Evolutionary conservation across 345 rosid species (phyloP), one percentile per base, ranked within the genome.

Genomic region (Noccaea caerulescens): DNA sequence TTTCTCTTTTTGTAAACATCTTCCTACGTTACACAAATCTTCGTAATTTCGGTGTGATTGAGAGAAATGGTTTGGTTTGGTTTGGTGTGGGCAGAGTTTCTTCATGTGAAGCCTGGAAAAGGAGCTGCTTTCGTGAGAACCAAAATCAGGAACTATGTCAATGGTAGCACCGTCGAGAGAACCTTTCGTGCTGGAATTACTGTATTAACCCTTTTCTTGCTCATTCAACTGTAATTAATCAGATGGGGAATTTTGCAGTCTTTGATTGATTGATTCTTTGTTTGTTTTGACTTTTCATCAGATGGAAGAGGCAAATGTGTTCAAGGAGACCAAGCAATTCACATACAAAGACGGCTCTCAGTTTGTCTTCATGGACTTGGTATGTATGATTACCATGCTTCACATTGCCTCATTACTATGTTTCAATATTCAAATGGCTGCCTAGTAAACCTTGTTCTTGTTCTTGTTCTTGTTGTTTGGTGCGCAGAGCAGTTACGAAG

Each of bases 351-450:
- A 91, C 71, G 91, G 86, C 34, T 58, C 81, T 49, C 88, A 83
- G 74, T 88, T 73, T 82, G 96, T 87, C 18, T 91, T 87, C 76
- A 88, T 91, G 97, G 96, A 91, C 80, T 80, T 88, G 93, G 95
- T 91, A 27, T 27, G 30, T 27, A 3, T 27, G 30, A 27, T 27
- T 27, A 27, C 4, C 4, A 27, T 27, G 30, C 30, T 27, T 3
- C 30, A 3, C 30, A 27, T 3, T 27, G 30, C 30, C 30, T 27
- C 30, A 3, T 27, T 20, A 20, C 23, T 20, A 27, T 27, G 30
- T 27, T 27, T 27, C 30, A 27, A 27, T 27, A 27, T 27, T 27
- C 30, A 27, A 27, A 27, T 27, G 30, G 30, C 30, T 27, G 30
- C 3, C 30, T 27, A 27, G 3, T 27, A 27, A 27, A 20, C 23